Percentiles rank a stretch among this genome's conserved stretches.
These are phyloP conservation scores for Gamsiella multidivaricata DNA, from an alignment of 192 early-diverging fungal genomes.

Conservation along the genomic window DNA sequence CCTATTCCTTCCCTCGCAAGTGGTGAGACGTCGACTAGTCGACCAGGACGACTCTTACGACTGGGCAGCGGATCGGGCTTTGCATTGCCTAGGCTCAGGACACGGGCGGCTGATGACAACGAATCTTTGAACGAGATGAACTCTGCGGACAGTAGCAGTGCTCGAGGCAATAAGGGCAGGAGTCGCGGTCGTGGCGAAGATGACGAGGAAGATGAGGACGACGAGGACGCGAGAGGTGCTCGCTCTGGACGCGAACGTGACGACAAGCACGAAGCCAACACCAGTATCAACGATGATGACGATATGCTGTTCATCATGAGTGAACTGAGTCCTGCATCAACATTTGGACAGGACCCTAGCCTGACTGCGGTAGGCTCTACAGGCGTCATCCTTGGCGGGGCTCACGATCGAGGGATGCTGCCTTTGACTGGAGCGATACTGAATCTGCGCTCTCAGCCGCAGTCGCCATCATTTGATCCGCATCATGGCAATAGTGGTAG, in stretches of 20 bases:
- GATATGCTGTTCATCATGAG: slow-evolving; percentile 55
- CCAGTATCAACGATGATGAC: slow-evolving; percentile 44
- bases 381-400: not conserved
- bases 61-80: slow-evolving; percentile 32
- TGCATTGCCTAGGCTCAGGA: slow-evolving; percentile 33
- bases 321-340: slow-evolving; percentile 36
- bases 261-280: slow-evolving; percentile 15
- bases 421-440: slow-evolving; percentile 30
- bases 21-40: slow-evolving; percentile 11
- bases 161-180: not conserved
- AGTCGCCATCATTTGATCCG: slow-evolving; percentile 27
- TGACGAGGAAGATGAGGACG: slow-evolving; percentile 23
- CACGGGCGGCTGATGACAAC: slow-evolving; percentile 29
- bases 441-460: slow-evolving; percentile 39
- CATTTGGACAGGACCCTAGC: slow-evolving; percentile 20
- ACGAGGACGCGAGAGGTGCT: slow-evolving; percentile 14
- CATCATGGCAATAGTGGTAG: not conserved
- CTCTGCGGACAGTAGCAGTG: not conserved
- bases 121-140: slow-evolving; percentile 39
- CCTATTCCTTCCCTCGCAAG: slow-evolving; percentile 23
- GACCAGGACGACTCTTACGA: slow-evolving; percentile 15
- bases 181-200: not conserved
- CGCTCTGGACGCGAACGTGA: not conserved
- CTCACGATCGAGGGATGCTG: slow-evolving; percentile 11
- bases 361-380: not conserved